These are phyloP conservation scores for Tylopilus subfusipes DNA, from an alignment of 768 basidiomycete genomes.

Conservation along the genomic window DNA sequence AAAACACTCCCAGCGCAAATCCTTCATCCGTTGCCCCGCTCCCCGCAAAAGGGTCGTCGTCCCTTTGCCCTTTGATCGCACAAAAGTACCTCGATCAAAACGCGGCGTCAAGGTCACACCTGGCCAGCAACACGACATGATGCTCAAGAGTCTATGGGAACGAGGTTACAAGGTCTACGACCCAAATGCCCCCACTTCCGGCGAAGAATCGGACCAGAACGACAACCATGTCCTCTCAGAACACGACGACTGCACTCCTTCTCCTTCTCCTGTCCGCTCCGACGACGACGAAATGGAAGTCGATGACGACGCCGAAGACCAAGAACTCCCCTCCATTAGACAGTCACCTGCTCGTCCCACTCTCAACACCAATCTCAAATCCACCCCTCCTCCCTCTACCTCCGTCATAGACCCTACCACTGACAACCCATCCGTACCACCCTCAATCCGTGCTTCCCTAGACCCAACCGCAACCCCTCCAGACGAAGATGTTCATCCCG, in stretches of 20 bases:
- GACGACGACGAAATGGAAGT: conserved; percentile 28
- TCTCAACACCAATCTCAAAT: conserved; percentile 14
- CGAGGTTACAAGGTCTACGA: conserved; percentile 18
- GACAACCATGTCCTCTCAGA: conserved; percentile 2
- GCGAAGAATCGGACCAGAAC: conserved; percentile 18
- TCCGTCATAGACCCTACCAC: conserved; percentile 21
- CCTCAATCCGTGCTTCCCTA: conserved; percentile 16
- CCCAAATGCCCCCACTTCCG: conserved; percentile 17
- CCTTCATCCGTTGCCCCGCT: background rate
- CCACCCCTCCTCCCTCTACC: conserved; percentile 2
- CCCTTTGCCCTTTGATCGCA: conserved; percentile 17
- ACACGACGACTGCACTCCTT: conserved; percentile 8
- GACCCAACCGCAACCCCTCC: conserved; percentile 22
- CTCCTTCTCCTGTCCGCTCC: conserved; percentile 1
- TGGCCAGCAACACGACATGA: background rate
- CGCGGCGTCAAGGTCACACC: conserved; percentile 1
- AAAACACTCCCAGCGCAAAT: conserved; percentile 1
- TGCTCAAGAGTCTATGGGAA: conserved; percentile 16
- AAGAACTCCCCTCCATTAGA: conserved; percentile 24
- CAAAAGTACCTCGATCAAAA: conserved; percentile 20
- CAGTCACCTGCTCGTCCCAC: conserved; percentile 20
- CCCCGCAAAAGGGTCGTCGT: conserved; percentile 12
- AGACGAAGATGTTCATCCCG: conserved; percentile 8
- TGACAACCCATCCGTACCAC: conserved; percentile 18
- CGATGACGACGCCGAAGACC: conserved; percentile 30